A percentile compares a stretch with the other conserved stretches of the same genome.
Conservation (phyloP, 768 basidiomycete genomes). For the Strobilomyces dryophilus region DNA sequence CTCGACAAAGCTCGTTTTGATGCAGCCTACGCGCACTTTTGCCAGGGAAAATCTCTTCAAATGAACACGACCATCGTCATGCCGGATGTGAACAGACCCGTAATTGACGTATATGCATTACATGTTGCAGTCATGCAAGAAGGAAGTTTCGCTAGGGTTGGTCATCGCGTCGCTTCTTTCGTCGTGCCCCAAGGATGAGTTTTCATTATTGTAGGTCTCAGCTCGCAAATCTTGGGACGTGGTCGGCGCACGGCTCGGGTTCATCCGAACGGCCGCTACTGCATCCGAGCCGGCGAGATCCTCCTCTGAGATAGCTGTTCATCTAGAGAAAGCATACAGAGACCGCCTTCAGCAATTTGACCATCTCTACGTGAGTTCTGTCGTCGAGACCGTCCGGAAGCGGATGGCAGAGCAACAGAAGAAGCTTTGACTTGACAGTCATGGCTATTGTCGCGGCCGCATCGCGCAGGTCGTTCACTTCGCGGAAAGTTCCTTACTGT, state of each 20-base stretch:
- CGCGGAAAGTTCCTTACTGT: slow-evolving; percentile 11
- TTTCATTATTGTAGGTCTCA: slow-evolving; percentile 17
- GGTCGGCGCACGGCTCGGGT: slow-evolving; percentile 27
- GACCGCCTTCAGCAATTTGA: slow-evolving; percentile 32
- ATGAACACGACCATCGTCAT: slow-evolving; percentile 28
- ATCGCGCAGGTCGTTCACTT: slow-evolving; percentile 2
- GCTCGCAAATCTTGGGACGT: slow-evolving; percentile 26
- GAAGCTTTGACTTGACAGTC: slow-evolving; percentile 19
- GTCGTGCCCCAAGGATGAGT: not conserved
- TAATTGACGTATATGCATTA: slow-evolving; percentile 28
- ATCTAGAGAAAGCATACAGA: slow-evolving; percentile 25
- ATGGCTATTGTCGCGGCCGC: slow-evolving; percentile 7
- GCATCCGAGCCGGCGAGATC: slow-evolving; percentile 20
- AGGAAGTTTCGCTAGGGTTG: slow-evolving; percentile 27
- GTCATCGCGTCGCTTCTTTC: slow-evolving; percentile 8
- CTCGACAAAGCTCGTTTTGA: slow-evolving; percentile 29
- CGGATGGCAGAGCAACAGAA: slow-evolving; percentile 31
- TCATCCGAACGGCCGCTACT: slow-evolving; percentile 19
- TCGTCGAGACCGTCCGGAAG: slow-evolving; percentile 29
- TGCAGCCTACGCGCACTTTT: slow-evolving; percentile 26
- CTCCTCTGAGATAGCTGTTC: slow-evolving; percentile 23
- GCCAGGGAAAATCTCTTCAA: slow-evolving; percentile 23
- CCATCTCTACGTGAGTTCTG: slow-evolving; percentile 31
- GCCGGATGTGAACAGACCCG: slow-evolving; percentile 23
- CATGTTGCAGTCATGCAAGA: slow-evolving; percentile 32